These are phyloP conservation scores for Spinellus fusiger DNA, from an alignment of 192 early-diverging fungal genomes.

Conservation along the genomic window DNA sequence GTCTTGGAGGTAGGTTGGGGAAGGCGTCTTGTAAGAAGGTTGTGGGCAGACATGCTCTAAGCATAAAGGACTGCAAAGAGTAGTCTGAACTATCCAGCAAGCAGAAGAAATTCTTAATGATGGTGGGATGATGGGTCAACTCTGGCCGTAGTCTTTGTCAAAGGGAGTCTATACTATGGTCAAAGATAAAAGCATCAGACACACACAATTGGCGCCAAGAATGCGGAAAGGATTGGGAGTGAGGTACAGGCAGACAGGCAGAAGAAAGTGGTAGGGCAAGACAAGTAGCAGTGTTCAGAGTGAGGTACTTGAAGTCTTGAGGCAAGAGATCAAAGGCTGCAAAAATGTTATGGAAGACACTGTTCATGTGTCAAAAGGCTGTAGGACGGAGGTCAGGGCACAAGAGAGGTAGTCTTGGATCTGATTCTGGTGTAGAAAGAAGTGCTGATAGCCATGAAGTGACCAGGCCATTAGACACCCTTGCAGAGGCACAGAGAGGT, in stretches of 20 bases:
- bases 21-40: neutral
- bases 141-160: neutral
- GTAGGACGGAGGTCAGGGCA: neutral
- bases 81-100: neutral
- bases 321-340: neutral
- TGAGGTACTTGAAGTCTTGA: neutral
- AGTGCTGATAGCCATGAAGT: neutral
- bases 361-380: neutral
- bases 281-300: neutral
- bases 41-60: neutral
- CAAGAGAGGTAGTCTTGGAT: neutral
- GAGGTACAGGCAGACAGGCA: neutral
- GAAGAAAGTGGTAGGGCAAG: neutral
- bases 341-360: neutral
- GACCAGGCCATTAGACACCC: neutral
- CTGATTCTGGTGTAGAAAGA: neutral
- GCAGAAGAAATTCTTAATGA: neutral
- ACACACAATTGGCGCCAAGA: neutral
- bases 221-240: neutral
- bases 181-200: neutral
- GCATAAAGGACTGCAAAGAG: neutral
- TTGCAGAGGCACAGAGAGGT: neutral
- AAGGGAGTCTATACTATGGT: neutral
- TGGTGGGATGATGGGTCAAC: neutral
- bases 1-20: neutral